Evolutionary conservation across 257 asterid species (phyloP).

Genomic region (Solanum microdontum): DNA sequence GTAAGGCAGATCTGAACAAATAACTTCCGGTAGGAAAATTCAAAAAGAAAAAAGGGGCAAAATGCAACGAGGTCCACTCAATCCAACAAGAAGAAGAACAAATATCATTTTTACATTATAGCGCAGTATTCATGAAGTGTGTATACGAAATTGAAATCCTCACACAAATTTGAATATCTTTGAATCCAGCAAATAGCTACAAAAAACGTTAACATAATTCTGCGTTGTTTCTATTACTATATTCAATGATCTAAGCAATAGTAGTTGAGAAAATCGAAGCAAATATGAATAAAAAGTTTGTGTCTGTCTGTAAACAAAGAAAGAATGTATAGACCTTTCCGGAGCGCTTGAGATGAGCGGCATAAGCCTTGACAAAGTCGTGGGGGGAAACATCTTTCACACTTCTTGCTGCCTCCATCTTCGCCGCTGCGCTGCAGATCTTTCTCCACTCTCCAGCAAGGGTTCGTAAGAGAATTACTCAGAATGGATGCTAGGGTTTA

Average conservation of each 20-base stretch:
- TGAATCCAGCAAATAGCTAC: neutral
- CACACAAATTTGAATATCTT: neutral
- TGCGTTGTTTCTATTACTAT: neutral
- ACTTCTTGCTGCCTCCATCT: constrained; percentile 63
- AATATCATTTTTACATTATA: neutral
- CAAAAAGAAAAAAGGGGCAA: neutral
- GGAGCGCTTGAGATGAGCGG: constrained; percentile 88
- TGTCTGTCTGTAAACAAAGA: too few relatives aligned
- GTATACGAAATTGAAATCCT: neutral
- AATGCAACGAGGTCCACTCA: neutral
- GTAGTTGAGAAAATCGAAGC: neutral
- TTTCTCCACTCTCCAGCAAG: neutral
- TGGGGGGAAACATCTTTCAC: constrained; percentile 88
- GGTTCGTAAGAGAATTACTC: neutral
- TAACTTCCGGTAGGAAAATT: neutral
- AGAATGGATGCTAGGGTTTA: neutral
- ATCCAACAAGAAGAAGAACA: neutral
- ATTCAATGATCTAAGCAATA: neutral
- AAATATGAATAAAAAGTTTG: neutral
- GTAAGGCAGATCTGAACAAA: neutral
- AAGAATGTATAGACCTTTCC: constrained; percentile 50
- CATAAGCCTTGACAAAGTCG: constrained; percentile 69
- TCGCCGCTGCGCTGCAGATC: neutral
- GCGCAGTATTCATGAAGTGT: neutral
- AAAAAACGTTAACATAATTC: neutral